These are phyloP conservation scores for Maudiozyma bulderi DNA, from an alignment of 805 yeast genomes.

Conservation along the genomic window DNA sequence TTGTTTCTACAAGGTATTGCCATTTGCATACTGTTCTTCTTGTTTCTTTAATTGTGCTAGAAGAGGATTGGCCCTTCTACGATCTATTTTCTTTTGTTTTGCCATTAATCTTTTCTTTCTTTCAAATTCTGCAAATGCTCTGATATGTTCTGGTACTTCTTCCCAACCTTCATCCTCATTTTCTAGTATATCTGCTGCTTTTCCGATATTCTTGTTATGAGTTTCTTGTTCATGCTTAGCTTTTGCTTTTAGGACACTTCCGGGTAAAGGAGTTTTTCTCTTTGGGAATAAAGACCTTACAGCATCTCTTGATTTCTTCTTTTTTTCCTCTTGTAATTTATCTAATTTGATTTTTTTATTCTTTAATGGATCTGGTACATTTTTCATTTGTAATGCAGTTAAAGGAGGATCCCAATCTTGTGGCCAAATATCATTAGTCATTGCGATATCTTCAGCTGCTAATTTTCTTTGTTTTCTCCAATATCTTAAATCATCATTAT, in stretches of 20 bases:
- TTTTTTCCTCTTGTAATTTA: conserved; percentile 1
- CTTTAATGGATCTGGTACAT: conserved; percentile 29
- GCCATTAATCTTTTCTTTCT: conserved; percentile 42
- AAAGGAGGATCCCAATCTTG: conserved; percentile 51
- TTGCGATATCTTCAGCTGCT: conserved; percentile 46
- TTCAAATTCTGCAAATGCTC: conserved; percentile 79
- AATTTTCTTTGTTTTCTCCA: conserved; percentile 56
- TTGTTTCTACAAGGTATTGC: background rate
- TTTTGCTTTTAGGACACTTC: conserved; percentile 28
- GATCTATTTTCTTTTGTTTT: conserved; percentile 3
- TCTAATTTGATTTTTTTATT: conserved; percentile 4
- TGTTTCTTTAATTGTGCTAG: background rate
- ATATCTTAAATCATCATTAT: conserved; percentile 75
- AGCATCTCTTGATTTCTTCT: background rate
- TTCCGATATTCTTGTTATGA: conserved; percentile 4
- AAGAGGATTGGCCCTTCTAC: background rate
- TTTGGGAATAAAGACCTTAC: conserved; percentile 27
- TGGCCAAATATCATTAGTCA: conserved; percentile 50
- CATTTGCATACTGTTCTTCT: background rate
- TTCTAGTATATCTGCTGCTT: conserved; percentile 1
- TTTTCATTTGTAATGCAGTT: conserved; percentile 31
- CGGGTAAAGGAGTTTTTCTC: conserved; percentile 22
- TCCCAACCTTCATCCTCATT: conserved; percentile 37
- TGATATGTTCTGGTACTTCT: conserved; percentile 64
- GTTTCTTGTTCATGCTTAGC: conserved; percentile 5